These are phyloP conservation scores for Pseudogymnoascus sp. DNA, from an alignment of 2,329 filamentous ascomycete genomes.

Conservation along the genomic window DNA sequence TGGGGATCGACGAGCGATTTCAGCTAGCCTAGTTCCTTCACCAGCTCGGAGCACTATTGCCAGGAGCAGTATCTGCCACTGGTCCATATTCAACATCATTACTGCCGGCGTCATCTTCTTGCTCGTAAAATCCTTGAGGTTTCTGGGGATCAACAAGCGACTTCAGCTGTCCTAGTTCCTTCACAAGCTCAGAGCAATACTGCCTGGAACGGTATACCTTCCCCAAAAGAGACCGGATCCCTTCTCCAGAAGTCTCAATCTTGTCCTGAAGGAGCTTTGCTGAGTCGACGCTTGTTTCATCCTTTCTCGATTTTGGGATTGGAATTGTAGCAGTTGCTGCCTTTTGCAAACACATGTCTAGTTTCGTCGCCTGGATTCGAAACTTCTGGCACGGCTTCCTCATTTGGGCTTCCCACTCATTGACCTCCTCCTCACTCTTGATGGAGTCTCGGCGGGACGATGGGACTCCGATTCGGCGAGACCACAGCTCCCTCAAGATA, in stretches of 20 bases:
- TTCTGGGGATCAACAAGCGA: conserved; percentile 15
- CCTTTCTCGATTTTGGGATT: not conserved
- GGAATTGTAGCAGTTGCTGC: not conserved
- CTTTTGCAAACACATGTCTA: not conserved
- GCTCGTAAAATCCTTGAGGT: not conserved
- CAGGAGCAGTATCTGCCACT: not conserved
- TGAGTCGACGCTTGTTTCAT: conserved; percentile 10
- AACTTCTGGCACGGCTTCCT: not conserved
- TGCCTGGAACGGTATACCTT: conserved; percentile 12
- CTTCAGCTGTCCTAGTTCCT: conserved; percentile 17
- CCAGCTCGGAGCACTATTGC: conserved; percentile 17
- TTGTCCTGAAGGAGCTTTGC: conserved; percentile 16
- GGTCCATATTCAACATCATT: not conserved
- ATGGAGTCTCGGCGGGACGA: conserved; percentile 9
- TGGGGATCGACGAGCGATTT: conserved; percentile 16
- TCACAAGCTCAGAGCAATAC: conserved; percentile 17
- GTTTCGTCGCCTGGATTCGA: not conserved
- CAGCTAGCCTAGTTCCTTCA: conserved; percentile 17
- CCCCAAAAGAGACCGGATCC: conserved; percentile 16
- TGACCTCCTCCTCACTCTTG: not conserved
- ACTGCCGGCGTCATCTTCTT: not conserved
- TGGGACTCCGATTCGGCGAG: conserved; percentile 14
- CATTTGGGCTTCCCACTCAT: not conserved
- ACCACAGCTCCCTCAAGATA: conserved; percentile 16
- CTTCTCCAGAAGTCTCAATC: conserved; percentile 11